Conservation (phyloP, 345 rosid species). For the Eucalyptus tenuipes region DNA sequence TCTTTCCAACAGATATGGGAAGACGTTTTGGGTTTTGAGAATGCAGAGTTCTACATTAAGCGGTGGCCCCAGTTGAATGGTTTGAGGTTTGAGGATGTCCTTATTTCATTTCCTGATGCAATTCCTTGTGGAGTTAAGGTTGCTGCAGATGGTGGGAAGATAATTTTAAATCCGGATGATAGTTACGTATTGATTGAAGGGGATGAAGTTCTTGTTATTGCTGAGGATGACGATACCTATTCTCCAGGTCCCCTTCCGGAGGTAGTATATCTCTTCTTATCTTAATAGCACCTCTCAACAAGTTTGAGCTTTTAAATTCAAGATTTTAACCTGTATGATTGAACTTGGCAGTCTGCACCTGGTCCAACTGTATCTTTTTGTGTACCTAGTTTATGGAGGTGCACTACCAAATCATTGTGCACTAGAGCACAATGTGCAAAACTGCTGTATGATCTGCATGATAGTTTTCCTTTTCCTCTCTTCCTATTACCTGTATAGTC, state of each 20-base stretch:
- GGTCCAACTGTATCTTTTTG: not conserved
- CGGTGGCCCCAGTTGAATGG: slow-evolving; percentile 87
- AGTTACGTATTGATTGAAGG: slow-evolving; percentile 55
- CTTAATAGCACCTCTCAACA: not conserved
- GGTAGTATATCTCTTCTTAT: slow-evolving; percentile 22
- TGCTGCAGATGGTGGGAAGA: slow-evolving; percentile 65
- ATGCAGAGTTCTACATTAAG: slow-evolving; percentile 81
- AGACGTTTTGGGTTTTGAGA: slow-evolving; percentile 89
- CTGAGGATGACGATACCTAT: slow-evolving; percentile 93
- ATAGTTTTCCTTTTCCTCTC: not conserved
- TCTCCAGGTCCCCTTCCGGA: slow-evolving; percentile 78
- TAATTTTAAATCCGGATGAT: slow-evolving; percentile 73
- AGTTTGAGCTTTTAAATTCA: not conserved
- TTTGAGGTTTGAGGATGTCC: slow-evolving; percentile 54
- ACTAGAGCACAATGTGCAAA: not conserved
- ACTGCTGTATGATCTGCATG: not conserved
- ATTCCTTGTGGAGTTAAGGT: slow-evolving; percentile 86
- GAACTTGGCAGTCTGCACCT: not conserved
- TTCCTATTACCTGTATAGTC: not conserved
- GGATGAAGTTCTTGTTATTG: slow-evolving; percentile 91
- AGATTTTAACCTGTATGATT: not conserved
- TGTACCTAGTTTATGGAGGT: not conserved
- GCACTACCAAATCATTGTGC: not conserved
- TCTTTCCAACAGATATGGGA: slow-evolving; percentile 70
- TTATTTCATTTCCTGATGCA: slow-evolving; percentile 78